Evolutionary conservation across 2,329 filamentous ascomycete genomes (phyloP), one percentile per base, ranked within the genome.

Genomic region (Fusarium circinatum): DNA sequence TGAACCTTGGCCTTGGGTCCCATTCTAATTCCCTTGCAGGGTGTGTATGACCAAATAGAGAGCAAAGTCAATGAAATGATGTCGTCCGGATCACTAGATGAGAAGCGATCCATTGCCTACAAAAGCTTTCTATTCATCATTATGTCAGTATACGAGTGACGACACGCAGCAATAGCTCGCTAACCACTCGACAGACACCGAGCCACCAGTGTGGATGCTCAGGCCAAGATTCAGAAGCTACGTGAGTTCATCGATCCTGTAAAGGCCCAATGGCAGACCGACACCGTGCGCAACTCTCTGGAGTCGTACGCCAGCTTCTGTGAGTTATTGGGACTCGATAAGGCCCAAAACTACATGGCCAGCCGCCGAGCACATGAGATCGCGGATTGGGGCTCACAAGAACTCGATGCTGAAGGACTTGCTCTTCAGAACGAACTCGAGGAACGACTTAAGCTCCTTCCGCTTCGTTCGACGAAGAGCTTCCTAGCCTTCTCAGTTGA

Each of bases 401-500:
- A 90, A 54, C 87, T 98, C 34, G 94, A 98, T 79, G 88, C 87
- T 13, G 93, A 96, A 78, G 96, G 96, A 3, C 89, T 93, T 73
- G 88, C 89, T 7, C 87, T 98, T 49, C 96, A 98, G 81, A 88
- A 88, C 28, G 90, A 94, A 67, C 90, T 98, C 73, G 92, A 95
- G 67, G 89, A 93, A 72, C 91, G 93, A 68, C 90, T 94, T 57
- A 90, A 92, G 87, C 87, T 88, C 67, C 84, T 98, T 20, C 96
- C 96, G 8, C 84, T 99, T 47, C 91, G 96, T 64, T 89, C 93
- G 12, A 98, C 96, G 4, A 98, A 98, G 80, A 94, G 94, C 0
- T 93, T 98, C 79, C 85, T 99, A n/a, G 93, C 93, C 4, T 96
- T 95, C 55, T 97, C 96, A 0, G 96, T 96, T 0, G 97, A 99